phyloP scores from a whole-genome alignment of 2,329 filamentous ascomycete genomes.

The Geosmithia flava region DNA sequence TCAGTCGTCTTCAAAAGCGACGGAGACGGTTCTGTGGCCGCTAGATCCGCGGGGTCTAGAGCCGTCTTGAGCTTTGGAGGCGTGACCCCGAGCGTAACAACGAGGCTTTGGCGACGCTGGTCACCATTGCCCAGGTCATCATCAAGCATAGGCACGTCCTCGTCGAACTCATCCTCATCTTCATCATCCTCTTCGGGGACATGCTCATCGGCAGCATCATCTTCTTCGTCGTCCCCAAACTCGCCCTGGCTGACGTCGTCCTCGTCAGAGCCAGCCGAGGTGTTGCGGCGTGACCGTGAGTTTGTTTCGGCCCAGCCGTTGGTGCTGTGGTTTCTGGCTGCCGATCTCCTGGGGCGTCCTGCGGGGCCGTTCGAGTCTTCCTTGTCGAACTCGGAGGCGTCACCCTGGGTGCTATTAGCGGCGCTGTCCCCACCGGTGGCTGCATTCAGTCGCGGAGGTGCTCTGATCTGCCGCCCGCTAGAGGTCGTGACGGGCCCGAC shows the following conservation, averaged over 20 bases:
- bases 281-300: constrained; percentile 19
- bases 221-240: constrained; percentile 62
- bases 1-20: background rate
- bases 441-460: constrained; percentile 53
- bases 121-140: constrained; percentile 35
- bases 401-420: constrained; percentile 31
- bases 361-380: constrained; percentile 27
- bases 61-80: constrained; percentile 22
- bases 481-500: constrained; percentile 56
- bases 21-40: background rate
- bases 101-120: constrained; percentile 38
- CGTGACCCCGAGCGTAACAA: constrained; percentile 59
- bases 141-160: constrained; percentile 41
- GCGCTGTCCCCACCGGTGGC: constrained; percentile 37
- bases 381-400: constrained; percentile 24
- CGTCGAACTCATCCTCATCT: constrained; percentile 47
- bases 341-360: constrained; percentile 37
- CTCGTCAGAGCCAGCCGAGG: constrained; percentile 49
- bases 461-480: constrained; percentile 74
- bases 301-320: constrained; percentile 30
- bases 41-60: constrained; percentile 7
- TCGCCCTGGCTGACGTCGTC: constrained; percentile 57
- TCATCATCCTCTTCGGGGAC: constrained; percentile 51
- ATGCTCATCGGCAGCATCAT: constrained; percentile 46
- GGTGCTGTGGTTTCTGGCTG: constrained; percentile 33